Evolutionary conservation across 148 eudicot species (phyloP), one percentile per base, ranked within the genome.

Genomic region (Cornus florida): DNA sequence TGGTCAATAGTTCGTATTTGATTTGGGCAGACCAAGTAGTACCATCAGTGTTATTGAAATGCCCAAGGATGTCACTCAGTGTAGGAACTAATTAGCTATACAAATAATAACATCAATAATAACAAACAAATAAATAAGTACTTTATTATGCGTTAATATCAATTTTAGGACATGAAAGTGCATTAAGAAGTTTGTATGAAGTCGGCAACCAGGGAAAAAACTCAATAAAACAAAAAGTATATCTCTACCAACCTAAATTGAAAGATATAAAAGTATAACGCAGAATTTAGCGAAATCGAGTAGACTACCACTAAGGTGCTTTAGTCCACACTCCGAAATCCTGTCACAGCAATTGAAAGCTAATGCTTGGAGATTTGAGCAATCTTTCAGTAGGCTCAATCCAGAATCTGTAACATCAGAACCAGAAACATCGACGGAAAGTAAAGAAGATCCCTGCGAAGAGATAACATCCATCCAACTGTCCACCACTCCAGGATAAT

Each of bases 341-440:
- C 74, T 81, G 38, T 83, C 90, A 81, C 91, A 88, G n/a, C 66
- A 90, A 83, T 88, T 85, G 59, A 90, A 78, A 67, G 73, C 75
- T 74, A 88, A 82, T 32, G 82, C 82, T 68, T 83, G 88, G 71
- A 90, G 71, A 48, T 79, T 88, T 68, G 71, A 60, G 86, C 93
- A 90, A 75, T 80, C 82, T 83, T 81, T 85, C 31, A 90, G 82
- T 32, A 46, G 66, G 46, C 19, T 65, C 67, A 90, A 76, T 67
- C 93, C 93, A 43, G 76, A 80, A 69, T 90, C 91, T 41, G 90
- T 85, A 72, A 90, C 87, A 41, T 90, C 88, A 11, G 93, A 88
- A 69, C 90, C 84, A 67, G 88, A 85, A 65, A 90, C 69, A 82
- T 88, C 89, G 17, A 81, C 87, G 14, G 90, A 83, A 0, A 90